Base-by-base conservation (phyloP, 2,329 filamentous ascomycete genomes). In the Botrytis galanthina region DNA sequence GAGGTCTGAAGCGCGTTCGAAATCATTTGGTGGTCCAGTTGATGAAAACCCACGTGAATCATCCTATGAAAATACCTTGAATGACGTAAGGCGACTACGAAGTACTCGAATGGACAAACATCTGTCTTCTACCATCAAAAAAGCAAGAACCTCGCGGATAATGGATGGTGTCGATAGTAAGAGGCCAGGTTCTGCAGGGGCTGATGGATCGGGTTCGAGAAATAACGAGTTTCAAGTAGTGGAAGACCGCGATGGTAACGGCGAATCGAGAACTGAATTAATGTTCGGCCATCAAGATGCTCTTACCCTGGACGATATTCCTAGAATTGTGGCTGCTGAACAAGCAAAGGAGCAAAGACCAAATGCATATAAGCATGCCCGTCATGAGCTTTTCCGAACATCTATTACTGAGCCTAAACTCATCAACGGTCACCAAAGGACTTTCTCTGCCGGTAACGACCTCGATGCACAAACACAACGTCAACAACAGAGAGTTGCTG, bases 81-180 rank as follows among this genome's bases (percentile, higher is more conserved):
- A 96, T 77, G 96, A 99, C 83, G 96, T 99, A 81, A 91, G 94
- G 79, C 89, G 96, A 75, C 84, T 99, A 74, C 91, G 95, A 77
- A 98, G 96, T 75, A 98, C 95, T 35, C 91, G 96, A 44, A 91
- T 98, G 80, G 95, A 99, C 80, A 95, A 97, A 80, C 94, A 97
- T 79, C 85, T 99, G 61, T 98, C 95, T 51, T 97, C 94, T 35
- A 98, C 94, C 69, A 94, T 95, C 81, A 93, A 93, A 81, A 96
- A 95, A 79, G 93, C 95, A 67, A 89, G 96, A 77, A 94, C 93
- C 39, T 98, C 96, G 14, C 89, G 94, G 72, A 95, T 99, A 74
- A 95, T 99, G 82, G 95, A 98, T 81, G 94, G 93, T 0, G 92
- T 94, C 1, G 91, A 94, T 78, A 91, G 91, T 54, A 85, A 86